Percentiles rank a stretch among this genome's conserved stretches.
Conservation (phyloP, 768 basidiomycete genomes). For the Lactarius evosmus region DNA sequence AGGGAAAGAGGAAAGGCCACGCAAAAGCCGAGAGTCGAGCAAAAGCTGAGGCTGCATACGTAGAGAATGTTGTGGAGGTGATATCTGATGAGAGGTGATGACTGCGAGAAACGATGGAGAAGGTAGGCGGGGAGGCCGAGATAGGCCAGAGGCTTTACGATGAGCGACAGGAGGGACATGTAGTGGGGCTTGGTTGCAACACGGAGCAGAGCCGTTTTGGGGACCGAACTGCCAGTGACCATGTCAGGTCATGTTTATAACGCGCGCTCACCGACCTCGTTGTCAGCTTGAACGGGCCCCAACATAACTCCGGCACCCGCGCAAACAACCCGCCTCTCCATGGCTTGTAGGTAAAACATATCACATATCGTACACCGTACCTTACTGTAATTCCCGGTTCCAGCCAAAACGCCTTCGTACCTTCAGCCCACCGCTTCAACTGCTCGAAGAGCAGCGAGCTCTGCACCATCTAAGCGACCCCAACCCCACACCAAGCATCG, state of each 20-base stretch:
- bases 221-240: constrained; percentile 24
- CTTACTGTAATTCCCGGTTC: background rate
- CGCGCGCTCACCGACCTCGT: too few relatives aligned
- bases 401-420: constrained; percentile 28
- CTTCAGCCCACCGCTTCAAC: constrained; percentile 29
- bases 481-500: constrained; percentile 3
- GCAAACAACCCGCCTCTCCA: background rate
- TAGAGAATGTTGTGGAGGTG: constrained; percentile 74
- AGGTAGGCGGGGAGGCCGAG: constrained; percentile 69
- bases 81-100: constrained; percentile 59
- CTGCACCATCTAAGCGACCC: constrained; percentile 12
- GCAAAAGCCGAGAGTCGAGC: constrained; percentile 63
- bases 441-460: constrained; percentile 19
- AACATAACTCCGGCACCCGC: background rate
- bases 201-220: constrained; percentile 15
- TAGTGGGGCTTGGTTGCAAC: constrained; percentile 18
- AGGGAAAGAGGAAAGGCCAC: constrained; percentile 66
- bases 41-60: constrained; percentile 61
- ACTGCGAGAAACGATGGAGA: constrained; percentile 54
- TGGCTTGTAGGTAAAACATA: background rate
- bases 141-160: constrained; percentile 74
- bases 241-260: constrained; percentile 10
- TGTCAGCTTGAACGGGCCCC: background rate
- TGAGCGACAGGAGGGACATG: constrained; percentile 61
- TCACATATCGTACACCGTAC: background rate